Evolutionary conservation across 345 rosid species (phyloP).

Genomic region (Excoecaria agallocha): DNA sequence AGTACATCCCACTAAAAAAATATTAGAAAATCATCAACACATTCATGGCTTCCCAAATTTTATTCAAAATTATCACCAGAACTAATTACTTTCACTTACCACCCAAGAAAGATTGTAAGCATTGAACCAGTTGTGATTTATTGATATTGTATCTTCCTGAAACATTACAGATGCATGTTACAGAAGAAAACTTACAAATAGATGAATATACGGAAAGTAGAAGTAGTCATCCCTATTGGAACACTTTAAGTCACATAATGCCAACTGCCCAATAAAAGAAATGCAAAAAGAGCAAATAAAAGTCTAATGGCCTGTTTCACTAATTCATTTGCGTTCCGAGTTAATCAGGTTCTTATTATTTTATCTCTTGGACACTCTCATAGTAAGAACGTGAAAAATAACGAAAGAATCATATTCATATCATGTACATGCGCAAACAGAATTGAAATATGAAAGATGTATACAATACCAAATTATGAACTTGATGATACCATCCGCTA

Average conservation of each 20-base stretch:
- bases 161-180: constrained; percentile 22
- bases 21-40: constrained; percentile 13
- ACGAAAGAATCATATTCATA: too few relatives aligned
- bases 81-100: constrained; percentile 22
- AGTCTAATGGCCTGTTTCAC: too few relatives aligned
- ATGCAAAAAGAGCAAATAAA: not conserved
- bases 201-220: not conserved
- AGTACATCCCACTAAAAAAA: constrained; percentile 78
- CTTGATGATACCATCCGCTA: constrained; percentile 99
- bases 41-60: not conserved
- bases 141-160: constrained; percentile 90
- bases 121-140: constrained; percentile 96
- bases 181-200: not conserved
- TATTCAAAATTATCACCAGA: constrained; percentile 14
- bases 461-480: constrained; percentile 67
- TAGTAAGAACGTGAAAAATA: too few relatives aligned
- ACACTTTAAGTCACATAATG: not conserved
- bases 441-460: too few relatives aligned
- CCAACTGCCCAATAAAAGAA: not conserved
- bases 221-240: not conserved
- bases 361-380: too few relatives aligned
- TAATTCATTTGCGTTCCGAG: too few relatives aligned
- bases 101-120: constrained; percentile 78
- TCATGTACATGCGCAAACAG: too few relatives aligned
- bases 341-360: too few relatives aligned